These are phyloP conservation scores for Puccinia hordei DNA, from an alignment of 1,284 basidiomycete genomes.

Conservation along the genomic window DNA sequence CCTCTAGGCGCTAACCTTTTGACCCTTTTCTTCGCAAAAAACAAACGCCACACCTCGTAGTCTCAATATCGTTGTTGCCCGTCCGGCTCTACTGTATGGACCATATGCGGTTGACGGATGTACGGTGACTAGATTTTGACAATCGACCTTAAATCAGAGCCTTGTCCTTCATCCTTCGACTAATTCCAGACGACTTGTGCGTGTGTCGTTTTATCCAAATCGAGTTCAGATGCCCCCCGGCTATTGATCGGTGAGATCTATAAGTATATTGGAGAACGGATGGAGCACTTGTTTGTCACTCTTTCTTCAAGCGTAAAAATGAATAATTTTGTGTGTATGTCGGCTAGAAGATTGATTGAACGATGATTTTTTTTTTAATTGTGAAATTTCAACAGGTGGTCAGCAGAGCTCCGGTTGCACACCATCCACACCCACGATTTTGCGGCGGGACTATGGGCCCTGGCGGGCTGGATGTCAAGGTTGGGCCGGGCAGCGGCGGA, in stretches of 20 bases:
- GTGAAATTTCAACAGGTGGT: slow-evolving; percentile 26
- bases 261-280: slow-evolving; percentile 52
- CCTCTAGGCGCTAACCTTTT: background rate
- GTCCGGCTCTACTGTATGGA: slow-evolving; percentile 50
- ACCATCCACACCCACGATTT: slow-evolving; percentile 49
- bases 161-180: background rate
- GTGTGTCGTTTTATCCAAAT: background rate
- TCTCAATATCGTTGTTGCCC: slow-evolving; percentile 48
- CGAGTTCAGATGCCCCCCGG: slow-evolving; percentile 50
- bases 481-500: slow-evolving; percentile 25
- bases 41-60: slow-evolving; percentile 18
- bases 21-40: background rate
- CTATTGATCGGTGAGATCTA: slow-evolving; percentile 53
- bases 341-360: too few species aligned
- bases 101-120: slow-evolving; percentile 51
- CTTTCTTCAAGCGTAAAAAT: background rate
- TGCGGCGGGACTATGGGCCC: slow-evolving; percentile 41
- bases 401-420: slow-evolving; percentile 45
- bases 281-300: slow-evolving; percentile 53
- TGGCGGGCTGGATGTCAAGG: slow-evolving; percentile 49
- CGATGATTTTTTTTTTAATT: slow-evolving; percentile 23
- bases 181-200: background rate
- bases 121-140: slow-evolving; percentile 37
- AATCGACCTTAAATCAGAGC: background rate
- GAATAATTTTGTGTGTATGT: background rate